These are phyloP conservation scores for Citrullus colocynthis DNA, from an alignment of 306 rosid species.

Conservation along the genomic window DNA sequence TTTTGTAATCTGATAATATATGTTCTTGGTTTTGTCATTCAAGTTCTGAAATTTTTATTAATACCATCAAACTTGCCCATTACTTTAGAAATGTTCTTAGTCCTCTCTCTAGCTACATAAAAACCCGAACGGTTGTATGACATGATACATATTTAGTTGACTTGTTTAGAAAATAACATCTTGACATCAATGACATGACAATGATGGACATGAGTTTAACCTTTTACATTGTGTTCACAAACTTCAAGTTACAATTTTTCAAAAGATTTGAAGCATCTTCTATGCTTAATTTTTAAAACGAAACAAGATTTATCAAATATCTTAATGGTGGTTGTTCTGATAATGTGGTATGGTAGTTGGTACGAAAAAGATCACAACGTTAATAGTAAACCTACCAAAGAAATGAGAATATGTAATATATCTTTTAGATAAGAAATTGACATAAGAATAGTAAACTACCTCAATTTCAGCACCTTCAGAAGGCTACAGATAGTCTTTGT, in stretches of 20 bases:
- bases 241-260: not conserved
- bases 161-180: not conserved
- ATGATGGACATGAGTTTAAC: not conserved
- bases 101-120: not conserved
- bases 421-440: not conserved
- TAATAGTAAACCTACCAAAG: not conserved
- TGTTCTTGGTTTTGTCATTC: not conserved
- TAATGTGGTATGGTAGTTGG: not conserved
- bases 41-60: not conserved
- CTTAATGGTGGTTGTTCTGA: not conserved
- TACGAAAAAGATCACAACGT: not conserved
- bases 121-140: not conserved
- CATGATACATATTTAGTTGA: not conserved
- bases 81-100: not conserved
- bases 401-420: not conserved
- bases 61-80: not conserved
- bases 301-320: not conserved
- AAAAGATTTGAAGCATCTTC: not conserved
- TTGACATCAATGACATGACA: not conserved
- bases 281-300: not conserved
- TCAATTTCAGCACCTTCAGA: not conserved
- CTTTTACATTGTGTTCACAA: not conserved
- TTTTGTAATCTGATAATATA: not conserved
- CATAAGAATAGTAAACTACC: not conserved
- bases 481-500: not conserved